Base-by-base conservation (phyloP, 345 rosid species). In the Arabis hirsuta region DNA sequence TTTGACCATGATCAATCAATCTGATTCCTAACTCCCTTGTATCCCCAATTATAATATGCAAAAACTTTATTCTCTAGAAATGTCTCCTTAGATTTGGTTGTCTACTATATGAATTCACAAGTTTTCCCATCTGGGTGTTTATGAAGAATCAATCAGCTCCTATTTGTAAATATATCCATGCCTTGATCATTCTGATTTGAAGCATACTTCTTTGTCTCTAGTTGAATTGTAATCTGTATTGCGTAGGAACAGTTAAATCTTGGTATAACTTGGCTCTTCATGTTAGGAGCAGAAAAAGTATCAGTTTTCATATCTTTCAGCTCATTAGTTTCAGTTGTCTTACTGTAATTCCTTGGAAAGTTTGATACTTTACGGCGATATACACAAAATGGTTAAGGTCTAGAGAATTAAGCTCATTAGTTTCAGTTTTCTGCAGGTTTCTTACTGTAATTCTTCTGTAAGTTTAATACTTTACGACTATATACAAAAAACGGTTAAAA, bases 371-470 rank as follows among this genome's bases (percentile, higher is more conserved):
- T 51, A 56, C 68, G 36, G 24, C 24, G 27, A 9, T 62, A 69
- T 4, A 34, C 29, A 24, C 26, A 56, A 65, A 19, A 55, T 64
- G 20, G 32, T 42, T 32, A 27, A 66, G 7, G 24, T 22, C 1
- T 22, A 22, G 24, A 22, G 24, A 22, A 22, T 22, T 22, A 22
- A 73, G 24, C 63, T 45, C 41, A 53, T 45, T 27, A 14, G 53
- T 38, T 36, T 43, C 44, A 45, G 16, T 44, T 71, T 9, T 72
- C 48, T 67, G 77, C 81, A 82, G 85, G 72, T 53, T 65, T 64
- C 48, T 20, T 67, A 5, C 38, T 48, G 47, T 42, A 26, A 52
- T 27, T 42, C 68, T 51, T 43, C 27, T 42, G 54, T 71, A 59
- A 77, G 69, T 60, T 50, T 14, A n/a, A 75, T 51, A 63, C 54